Evolutionary conservation across 352 stramenopile species (phyloP), one percentile per base, ranked within the genome.

Genomic region (Phytophthora litchii): DNA sequence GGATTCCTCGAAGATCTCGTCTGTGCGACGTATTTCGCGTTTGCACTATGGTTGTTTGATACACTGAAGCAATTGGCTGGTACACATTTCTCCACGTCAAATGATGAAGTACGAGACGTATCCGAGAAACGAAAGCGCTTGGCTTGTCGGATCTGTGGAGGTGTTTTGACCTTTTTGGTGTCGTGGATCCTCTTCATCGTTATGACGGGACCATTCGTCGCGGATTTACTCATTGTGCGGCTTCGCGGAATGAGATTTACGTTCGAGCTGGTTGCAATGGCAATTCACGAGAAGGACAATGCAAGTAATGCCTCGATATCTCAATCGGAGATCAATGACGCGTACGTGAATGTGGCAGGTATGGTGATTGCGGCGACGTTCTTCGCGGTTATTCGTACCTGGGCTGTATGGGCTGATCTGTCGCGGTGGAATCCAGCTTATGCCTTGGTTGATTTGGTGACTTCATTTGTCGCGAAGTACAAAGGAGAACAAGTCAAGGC

Each of bases 1-100:
- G 77, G 72, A 3, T 45, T 82, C 45, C 52, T 86, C 5, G 67
- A 86, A 53, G 77, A 86, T 53, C 53, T 74, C 7, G 53, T 76
- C 4, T 67, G 73, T 3, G 44, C 61, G 3, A 70, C 68, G 12
- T 59, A 57, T 31, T 67, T 67, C n/a, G 49, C 27, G 1, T 59
- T 25, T 16, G 19, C 21, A 0, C 10, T 54, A 7, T 57, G 42
- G 60, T 5, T 47, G 1, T 61, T 59, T 25, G 53, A 63, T 37
- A 57, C 34, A 7, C 2, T 52, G 3, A 55, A 67, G 43, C 17
- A 14, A 3, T 19, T 46, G 14, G 9, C 57, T 14, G 46, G 20
- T 11, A 3, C 42, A 9, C 25, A 40, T 17, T 45, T 45, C 17
- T 17, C 3, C 25, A 20, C 31, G 8, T 4, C 29, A 12, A 10